Percentiles rank a stretch among this genome's conserved stretches.
phyloP scores from a whole-genome alignment of 768 basidiomycete species.

The Podaxis sp. region DNA sequence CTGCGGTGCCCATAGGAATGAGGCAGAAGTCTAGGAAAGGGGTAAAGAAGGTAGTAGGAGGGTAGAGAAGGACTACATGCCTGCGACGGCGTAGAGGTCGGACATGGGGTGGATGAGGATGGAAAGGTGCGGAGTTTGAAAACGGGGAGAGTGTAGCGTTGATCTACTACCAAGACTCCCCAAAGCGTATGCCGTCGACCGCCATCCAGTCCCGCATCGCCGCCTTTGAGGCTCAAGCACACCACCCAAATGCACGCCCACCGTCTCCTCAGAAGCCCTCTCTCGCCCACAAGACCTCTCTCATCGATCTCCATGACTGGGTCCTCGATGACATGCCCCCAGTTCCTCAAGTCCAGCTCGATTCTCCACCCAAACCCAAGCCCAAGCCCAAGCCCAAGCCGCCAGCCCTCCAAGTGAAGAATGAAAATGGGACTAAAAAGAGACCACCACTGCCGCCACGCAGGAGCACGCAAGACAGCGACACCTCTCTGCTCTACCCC shows the following conservation, averaged over 20 bases:
- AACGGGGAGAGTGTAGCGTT: slow-evolving; percentile 1
- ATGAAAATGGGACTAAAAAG: slow-evolving; percentile 6
- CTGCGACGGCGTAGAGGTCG: slow-evolving; percentile 79
- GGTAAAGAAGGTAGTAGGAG: slow-evolving; percentile 5
- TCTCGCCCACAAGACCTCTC: slow-evolving; percentile 54
- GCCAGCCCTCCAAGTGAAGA: slow-evolving; percentile 5
- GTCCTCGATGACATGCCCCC: slow-evolving; percentile 56
- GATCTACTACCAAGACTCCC: slow-evolving; percentile 4
- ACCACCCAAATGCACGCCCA: slow-evolving; percentile 24
- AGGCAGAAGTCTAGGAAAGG: slow-evolving; percentile 74
- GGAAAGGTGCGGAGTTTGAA: slow-evolving; percentile 16
- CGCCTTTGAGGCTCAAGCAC: slow-evolving; percentile 55
- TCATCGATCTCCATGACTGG: slow-evolving; percentile 76
- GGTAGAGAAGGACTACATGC: slow-evolving; percentile 30
- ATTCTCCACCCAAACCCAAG: neutral
- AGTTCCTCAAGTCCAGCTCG: neutral
- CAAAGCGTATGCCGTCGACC: slow-evolving; percentile 31
- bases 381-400: slow-evolving; percentile 15
- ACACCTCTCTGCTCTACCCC: slow-evolving; percentile 29
- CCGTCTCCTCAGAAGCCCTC: slow-evolving; percentile 53
- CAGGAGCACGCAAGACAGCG: neutral
- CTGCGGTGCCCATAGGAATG: slow-evolving; percentile 79
- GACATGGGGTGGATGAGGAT: slow-evolving; percentile 20
- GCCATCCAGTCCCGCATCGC: slow-evolving; percentile 58
- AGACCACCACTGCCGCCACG: slow-evolving; percentile 8